Conservation (phyloP, 83 land plant species). For the Diphasiastrum complanatum region DNA sequence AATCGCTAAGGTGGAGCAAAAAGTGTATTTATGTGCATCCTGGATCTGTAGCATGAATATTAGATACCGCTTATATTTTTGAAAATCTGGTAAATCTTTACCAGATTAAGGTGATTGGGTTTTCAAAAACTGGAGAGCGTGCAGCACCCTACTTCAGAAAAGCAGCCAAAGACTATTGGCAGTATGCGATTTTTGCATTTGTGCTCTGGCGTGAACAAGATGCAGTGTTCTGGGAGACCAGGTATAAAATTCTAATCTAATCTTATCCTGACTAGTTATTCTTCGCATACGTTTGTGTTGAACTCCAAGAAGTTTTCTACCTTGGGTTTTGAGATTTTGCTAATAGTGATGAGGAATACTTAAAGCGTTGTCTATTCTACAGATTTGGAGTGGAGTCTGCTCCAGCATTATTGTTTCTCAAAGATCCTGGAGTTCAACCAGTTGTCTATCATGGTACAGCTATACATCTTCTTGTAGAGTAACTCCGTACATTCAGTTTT, state of each 20-base stretch:
- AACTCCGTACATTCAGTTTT: neutral
- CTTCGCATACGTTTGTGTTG: neutral
- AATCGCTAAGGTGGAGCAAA: neutral
- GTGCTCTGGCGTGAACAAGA: constrained; percentile 67
- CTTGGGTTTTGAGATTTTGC: constrained; percentile 5
- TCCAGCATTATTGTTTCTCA: constrained; percentile 67
- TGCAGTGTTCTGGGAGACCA: constrained; percentile 53
- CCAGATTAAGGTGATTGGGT: constrained; percentile 66
- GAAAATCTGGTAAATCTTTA: too few relatives aligned
- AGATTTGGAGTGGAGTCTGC: constrained; percentile 76
- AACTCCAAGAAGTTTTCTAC: neutral
- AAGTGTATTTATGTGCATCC: neutral
- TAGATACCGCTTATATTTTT: too few relatives aligned
- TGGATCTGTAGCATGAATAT: too few relatives aligned
- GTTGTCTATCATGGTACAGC: constrained; percentile 52
- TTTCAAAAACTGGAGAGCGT: constrained; percentile 70
- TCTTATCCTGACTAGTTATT: neutral
- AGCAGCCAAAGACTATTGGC: constrained; percentile 49
- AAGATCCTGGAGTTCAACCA: constrained; percentile 64
- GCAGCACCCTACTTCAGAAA: constrained; percentile 59
- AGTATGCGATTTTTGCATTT: constrained; percentile 52
- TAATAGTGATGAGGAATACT: too few relatives aligned
- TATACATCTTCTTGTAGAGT: too few relatives aligned
- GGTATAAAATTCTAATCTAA: constrained; percentile 27
- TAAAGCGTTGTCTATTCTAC: constrained; percentile 6